Evolutionary conservation across 2,329 filamentous ascomycete genomes (phyloP).

Genomic region (Sporothrix dimorphospora): DNA sequence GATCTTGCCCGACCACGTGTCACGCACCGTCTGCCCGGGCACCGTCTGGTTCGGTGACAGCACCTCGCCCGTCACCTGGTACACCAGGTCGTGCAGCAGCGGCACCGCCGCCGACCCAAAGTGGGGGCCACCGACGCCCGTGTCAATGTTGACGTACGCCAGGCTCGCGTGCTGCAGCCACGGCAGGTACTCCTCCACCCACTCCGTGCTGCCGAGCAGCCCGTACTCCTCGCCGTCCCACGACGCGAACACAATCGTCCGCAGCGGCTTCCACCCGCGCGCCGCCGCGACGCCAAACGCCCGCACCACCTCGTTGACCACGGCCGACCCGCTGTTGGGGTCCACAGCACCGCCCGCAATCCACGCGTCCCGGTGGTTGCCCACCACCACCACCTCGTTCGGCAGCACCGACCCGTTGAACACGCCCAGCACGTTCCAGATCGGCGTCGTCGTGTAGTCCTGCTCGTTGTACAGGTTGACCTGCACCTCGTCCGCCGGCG

Average conservation of each 20-base stretch:
- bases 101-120: slow-evolving; percentile 72
- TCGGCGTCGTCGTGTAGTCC: slow-evolving; percentile 76
- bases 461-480: slow-evolving; percentile 79
- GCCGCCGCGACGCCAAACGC: slow-evolving; percentile 71
- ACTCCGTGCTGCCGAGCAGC: slow-evolving; percentile 84
- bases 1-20: slow-evolving; percentile 67
- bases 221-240: slow-evolving; percentile 88
- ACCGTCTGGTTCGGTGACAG: slow-evolving; percentile 75
- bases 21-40: slow-evolving; percentile 68
- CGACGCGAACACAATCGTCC: slow-evolving; percentile 87
- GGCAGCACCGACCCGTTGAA: slow-evolving; percentile 79
- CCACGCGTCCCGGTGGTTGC: slow-evolving; percentile 84
- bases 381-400: slow-evolving; percentile 84
- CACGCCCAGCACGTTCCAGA: slow-evolving; percentile 91
- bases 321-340: slow-evolving; percentile 80
- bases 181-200: slow-evolving; percentile 86
- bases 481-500: slow-evolving; percentile 66
- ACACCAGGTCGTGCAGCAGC: slow-evolving; percentile 72
- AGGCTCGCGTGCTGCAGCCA: slow-evolving; percentile 76
- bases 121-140: slow-evolving; percentile 66
- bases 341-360: slow-evolving; percentile 72
- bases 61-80: slow-evolving; percentile 66
- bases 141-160: slow-evolving; percentile 85
- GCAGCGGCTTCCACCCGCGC: slow-evolving; percentile 78
- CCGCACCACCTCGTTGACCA: slow-evolving; percentile 75